Conservation (phyloP, 768 basidiomycete genomes). For the Rhizopogon vulgaris region DNA sequence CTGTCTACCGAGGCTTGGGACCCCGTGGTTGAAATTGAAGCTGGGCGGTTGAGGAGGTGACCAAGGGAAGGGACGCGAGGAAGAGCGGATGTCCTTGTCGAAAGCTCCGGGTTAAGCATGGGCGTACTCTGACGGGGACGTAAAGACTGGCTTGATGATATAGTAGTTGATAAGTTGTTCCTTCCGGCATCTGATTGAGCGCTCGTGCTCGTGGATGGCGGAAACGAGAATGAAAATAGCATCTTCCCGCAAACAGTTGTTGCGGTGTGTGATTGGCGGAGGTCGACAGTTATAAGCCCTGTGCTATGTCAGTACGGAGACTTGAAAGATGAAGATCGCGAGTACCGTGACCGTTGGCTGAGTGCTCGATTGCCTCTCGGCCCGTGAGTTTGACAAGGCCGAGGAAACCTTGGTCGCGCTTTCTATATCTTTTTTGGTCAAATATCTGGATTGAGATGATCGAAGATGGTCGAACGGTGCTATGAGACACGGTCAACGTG, state of each 20-base stretch:
- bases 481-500: constrained; percentile 18
- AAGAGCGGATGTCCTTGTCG: constrained; percentile 11
- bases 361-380: constrained; percentile 45
- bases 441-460: constrained; percentile 82
- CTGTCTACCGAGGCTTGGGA: neutral
- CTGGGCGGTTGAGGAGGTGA: neutral
- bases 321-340: constrained; percentile 4
- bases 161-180: constrained; percentile 8
- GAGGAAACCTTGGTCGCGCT: constrained; percentile 76
- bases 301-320: neutral
- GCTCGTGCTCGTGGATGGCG: constrained; percentile 35
- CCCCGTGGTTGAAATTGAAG: constrained; percentile 1
- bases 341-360: constrained; percentile 41
- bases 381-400: constrained; percentile 53
- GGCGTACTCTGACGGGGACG: constrained; percentile 17
- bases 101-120: constrained; percentile 14
- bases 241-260: constrained; percentile 75
- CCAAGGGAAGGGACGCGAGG: constrained; percentile 16
- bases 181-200: constrained; percentile 12
- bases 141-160: constrained; percentile 8
- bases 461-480: constrained; percentile 68
- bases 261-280: constrained; percentile 18
- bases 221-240: constrained; percentile 55
- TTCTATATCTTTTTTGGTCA: constrained; percentile 85
- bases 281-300: constrained; percentile 72